Base-by-base conservation (phyloP, 1,139 yeast species). In the Nakaseomyces kungkrabaensis region DNA sequence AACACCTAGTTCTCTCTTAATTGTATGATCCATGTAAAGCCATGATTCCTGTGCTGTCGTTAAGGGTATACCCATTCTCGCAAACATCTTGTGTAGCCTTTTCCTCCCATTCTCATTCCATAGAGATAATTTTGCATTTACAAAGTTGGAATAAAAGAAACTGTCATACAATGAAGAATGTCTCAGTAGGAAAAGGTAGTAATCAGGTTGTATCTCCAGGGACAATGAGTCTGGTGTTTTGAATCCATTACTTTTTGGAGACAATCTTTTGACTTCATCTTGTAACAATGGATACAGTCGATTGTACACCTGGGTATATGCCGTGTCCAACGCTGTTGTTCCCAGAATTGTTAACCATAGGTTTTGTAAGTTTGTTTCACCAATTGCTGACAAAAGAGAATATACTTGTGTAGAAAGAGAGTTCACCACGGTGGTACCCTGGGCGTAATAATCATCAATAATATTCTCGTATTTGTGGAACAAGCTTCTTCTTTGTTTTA, bases 81-180 rank as follows among this genome's bases (percentile, higher is more conserved):
- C 98, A 70, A 94, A 85, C 76, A 94, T 75, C 60, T 89, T 89
- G 64, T 90, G 95, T 47, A 94, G 71, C 57, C 82, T 78, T 64
- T 87, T 88, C 58, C 83, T 79, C 4, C 98, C 98, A 51, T 86
- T 94, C 61, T 87, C 96, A 25, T 94, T 85, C 92, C 96, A 94
- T 43, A 92, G 70, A 52, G 82, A 82, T 52, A 92, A 72, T 63
- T 89, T 87, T 25, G 97, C 85, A 59, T 90, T 88, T 42, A 92
- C 89, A 62, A 84, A 92, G 54, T 89, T 83, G 27, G 96, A 88
- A 65, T 89, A 94, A 62, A 81, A 79, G 70, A 94, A 89, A 52
- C 97, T 77, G 57, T 92, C 95, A 67, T 92, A 92, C 25, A 94
- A 70, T 4, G 96, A 85, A 87, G 97, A 90, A 66, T 92, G 97